phyloP scores from a whole-genome alignment of 345 rosid genomes.

The Aegle marmelos region DNA sequence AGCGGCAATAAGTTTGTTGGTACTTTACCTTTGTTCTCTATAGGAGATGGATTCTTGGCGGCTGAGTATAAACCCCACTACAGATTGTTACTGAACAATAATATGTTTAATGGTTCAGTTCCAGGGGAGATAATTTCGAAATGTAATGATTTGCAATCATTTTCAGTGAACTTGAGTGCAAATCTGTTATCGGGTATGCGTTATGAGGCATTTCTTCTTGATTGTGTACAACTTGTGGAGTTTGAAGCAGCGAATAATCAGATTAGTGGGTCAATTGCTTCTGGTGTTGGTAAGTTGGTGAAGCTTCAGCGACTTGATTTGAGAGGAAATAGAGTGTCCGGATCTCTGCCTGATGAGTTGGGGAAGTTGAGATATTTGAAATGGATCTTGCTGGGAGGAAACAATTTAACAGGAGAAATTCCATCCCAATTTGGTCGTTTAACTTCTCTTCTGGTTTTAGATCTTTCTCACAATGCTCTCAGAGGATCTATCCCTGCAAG shows the following conservation, averaged over 20 bases:
- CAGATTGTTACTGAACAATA: conserved; percentile 48
- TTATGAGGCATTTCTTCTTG: conserved; percentile 21
- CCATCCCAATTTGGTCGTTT: conserved; percentile 43
- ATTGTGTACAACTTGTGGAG: conserved; percentile 34
- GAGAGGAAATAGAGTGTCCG: conserved; percentile 46
- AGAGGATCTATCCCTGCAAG: conserved; percentile 49
- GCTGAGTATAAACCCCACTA: conserved; percentile 23
- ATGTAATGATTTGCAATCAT: conserved; percentile 35
- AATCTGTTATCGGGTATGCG: conserved; percentile 39
- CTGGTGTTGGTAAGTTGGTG: conserved; percentile 37
- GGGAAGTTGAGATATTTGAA: conserved; percentile 36
- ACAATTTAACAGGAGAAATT: conserved; percentile 49
- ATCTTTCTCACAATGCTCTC: conserved; percentile 55
- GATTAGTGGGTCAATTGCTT: conserved; percentile 41
- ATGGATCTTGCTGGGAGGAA: conserved; percentile 44
- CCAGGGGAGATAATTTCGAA: conserved; percentile 30
- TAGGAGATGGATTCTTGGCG: conserved; percentile 36
- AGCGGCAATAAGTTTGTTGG: conserved; percentile 55
- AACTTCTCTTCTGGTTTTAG: conserved; percentile 42
- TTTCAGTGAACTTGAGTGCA: conserved; percentile 52
- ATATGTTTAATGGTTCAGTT: conserved; percentile 43
- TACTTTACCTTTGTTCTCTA: conserved; percentile 39
- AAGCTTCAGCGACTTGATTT: conserved; percentile 46
- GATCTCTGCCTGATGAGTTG: conserved; percentile 42
- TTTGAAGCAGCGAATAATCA: conserved; percentile 55